Percentiles rank a stretch among this genome's conserved stretches.
Conservation (phyloP, 345 rosid genomes). For the Corchorus capsularis region DNA sequence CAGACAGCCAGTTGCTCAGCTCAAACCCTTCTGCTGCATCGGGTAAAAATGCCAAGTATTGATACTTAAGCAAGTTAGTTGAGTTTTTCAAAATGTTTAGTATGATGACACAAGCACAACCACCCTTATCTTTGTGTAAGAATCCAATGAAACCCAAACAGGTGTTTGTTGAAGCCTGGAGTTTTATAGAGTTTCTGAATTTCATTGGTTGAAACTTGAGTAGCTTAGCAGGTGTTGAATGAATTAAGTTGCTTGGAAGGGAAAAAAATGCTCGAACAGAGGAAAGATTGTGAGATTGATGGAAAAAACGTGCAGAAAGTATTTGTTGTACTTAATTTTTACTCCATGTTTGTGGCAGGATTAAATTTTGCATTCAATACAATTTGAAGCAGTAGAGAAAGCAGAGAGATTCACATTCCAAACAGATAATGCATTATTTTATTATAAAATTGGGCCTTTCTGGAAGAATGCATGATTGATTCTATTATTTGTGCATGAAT, state of each 20-base stretch:
- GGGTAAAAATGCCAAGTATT: background rate
- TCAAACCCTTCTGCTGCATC: background rate
- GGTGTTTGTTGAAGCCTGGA: background rate
- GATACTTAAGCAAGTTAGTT: background rate
- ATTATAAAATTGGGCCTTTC: background rate
- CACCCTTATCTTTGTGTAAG: background rate
- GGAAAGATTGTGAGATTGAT: background rate
- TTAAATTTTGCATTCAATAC: too few relatives aligned
- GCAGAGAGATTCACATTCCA: background rate
- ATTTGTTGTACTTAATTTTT: too few relatives aligned
- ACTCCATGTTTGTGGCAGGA: too few relatives aligned
- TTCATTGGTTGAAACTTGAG: background rate
- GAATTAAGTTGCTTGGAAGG: background rate
- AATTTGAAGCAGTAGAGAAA: background rate
- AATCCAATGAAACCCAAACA: constrained; percentile 1
- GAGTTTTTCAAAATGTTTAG: background rate
- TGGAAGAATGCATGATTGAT: constrained; percentile 8
- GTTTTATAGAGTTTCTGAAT: background rate
- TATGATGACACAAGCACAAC: background rate
- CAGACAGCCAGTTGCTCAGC: background rate
- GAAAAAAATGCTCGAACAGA: background rate
- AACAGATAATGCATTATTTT: background rate
- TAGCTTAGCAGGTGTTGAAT: background rate
- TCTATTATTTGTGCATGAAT: background rate
- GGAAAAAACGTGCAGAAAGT: too few relatives aligned